Evolutionary conservation across 805 yeast genomes (phyloP), one percentile per base, ranked within the genome.

Genomic region (Nakazawaea holstii): DNA sequence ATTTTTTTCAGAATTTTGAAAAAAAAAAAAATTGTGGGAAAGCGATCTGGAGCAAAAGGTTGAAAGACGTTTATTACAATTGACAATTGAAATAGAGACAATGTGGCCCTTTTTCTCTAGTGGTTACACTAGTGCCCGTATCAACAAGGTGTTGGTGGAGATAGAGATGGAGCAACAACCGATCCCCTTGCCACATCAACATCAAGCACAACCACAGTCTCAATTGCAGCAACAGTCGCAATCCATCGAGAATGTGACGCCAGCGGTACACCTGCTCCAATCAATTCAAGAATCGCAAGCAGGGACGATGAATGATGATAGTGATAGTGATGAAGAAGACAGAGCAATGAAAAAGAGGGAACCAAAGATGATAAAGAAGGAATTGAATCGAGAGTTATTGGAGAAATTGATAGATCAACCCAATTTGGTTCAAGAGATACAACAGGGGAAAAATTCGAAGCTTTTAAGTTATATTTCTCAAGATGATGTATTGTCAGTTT

Each of bases 91-190:
- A 20, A 20, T 20, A 20, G 24, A 13, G 14, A 14, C 15, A 43
- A 66, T 66, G 45, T 66, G 71, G 71, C 70, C 71, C 7, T 66
- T 66, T 51, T 66, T 66, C 56, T 65, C 66, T 50, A 53, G 60
- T 24, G 60, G 69, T 6, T 62, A 65, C 30, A 64, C 69, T 26
- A 66, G 65, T 55, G 70, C 67, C 20, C 57, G 61, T 17, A 67
- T 67, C 33, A 63, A 66, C 51, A 60, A 57, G 53, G 64, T 67
- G 17, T 53, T 67, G 36, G 59, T 60, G n/a, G 69, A 67, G 50
- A 67, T 67, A 13, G 71, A 67, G 32, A 52, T 59, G 28, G 69
- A 65, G 41, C 62, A 59, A 39, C 67, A 55, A 31, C 46, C 39
- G 8, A 27, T 42, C 24, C 46, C 50, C 7, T 13, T 40, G 8